Conservation (phyloP, 306 rosid genomes). For the Rosa persica region DNA sequence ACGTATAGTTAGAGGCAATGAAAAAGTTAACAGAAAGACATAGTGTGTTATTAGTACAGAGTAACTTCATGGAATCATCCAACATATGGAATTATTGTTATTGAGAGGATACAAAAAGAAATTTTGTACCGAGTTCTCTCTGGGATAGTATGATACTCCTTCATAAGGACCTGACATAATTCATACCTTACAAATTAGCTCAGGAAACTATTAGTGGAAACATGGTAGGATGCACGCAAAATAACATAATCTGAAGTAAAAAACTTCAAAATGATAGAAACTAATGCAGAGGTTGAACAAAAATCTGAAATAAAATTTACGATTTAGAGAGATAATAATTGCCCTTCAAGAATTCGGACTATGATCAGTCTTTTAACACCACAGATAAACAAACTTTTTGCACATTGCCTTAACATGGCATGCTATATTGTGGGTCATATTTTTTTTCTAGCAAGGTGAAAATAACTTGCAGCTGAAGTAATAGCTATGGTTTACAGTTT, state of each 20-base stretch:
- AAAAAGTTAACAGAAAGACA: neutral
- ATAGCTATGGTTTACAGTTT: neutral
- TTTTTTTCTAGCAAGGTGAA: neutral
- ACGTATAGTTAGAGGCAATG: constrained; percentile 2
- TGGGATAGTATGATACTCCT: constrained; percentile 76
- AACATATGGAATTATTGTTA: neutral
- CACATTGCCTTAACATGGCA: neutral
- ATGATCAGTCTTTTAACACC: neutral
- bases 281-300: neutral
- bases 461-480: neutral
- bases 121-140: constrained; percentile 58
- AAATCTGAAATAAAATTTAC: neutral
- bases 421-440: neutral
- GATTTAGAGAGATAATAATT: neutral
- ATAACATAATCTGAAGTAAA: neutral
- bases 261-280: neutral
- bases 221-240: neutral
- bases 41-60: neutral
- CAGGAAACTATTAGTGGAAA: constrained; percentile 4
- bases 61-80: neutral
- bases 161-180: constrained; percentile 71
- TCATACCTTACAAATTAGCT: constrained; percentile 16
- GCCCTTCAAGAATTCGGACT: neutral
- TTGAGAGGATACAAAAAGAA: neutral
- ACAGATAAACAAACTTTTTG: neutral